These are phyloP conservation scores for Jatropha podagrica DNA, from an alignment of 441 rosid species.

Conservation along the genomic window DNA sequence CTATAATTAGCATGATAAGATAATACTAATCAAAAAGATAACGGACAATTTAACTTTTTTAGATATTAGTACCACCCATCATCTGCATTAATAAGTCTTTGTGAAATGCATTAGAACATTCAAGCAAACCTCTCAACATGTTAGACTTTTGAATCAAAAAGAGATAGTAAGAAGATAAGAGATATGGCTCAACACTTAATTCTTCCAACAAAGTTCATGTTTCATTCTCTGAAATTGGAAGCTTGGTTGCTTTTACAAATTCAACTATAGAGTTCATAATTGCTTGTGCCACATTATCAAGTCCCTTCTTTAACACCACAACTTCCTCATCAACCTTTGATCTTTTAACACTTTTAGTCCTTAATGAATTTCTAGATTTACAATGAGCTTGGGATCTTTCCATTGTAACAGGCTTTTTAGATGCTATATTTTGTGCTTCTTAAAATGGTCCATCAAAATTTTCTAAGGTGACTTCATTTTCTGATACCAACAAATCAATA, in stretches of 20 bases:
- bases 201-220: neutral
- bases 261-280: neutral
- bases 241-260: neutral
- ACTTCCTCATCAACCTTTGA: neutral
- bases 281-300: neutral
- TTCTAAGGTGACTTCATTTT: no score
- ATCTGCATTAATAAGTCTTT: neutral
- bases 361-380: no score
- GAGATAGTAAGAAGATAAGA: neutral
- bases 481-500: no score
- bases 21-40: no score
- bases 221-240: neutral
- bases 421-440: no score
- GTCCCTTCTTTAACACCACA: neutral
- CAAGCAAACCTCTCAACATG: neutral
- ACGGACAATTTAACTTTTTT: no score
- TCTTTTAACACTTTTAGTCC: no score
- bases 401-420: no score
- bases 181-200: neutral
- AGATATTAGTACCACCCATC: neutral
- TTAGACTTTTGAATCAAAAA: neutral
- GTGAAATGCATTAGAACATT: neutral
- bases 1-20: no score
- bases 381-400: no score
- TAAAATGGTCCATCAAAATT: no score